Conservation (phyloP, 2,329 filamentous ascomycete genomes). For the Mollisiaceae sp. region DNA sequence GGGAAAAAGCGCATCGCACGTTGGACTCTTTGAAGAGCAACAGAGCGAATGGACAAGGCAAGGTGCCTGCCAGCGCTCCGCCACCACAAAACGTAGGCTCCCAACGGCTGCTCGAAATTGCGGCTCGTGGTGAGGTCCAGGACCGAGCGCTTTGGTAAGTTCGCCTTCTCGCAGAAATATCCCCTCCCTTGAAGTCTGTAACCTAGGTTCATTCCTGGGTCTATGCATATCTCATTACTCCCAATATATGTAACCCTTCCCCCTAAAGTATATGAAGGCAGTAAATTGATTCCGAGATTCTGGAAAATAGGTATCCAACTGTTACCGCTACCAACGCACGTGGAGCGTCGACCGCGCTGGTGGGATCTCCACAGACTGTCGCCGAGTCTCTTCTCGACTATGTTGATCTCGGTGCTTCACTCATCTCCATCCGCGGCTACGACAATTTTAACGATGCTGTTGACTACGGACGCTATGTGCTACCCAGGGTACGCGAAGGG, state of each 20-base stretch:
- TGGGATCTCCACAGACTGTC: constrained; percentile 59
- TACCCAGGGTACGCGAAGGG: constrained; percentile 54
- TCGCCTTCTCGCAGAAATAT: too few species aligned
- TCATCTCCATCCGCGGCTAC: constrained; percentile 66
- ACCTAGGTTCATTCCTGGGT: too few species aligned
- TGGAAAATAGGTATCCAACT: constrained; percentile 53
- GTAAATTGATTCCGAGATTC: too few species aligned
- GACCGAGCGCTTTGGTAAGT: constrained; percentile 61
- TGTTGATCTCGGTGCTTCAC: constrained; percentile 58
- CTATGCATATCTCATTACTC: too few species aligned
- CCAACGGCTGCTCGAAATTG: constrained; percentile 63
- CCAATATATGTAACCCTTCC: too few species aligned
- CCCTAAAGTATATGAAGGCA: too few species aligned
- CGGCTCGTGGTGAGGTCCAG: constrained; percentile 59
- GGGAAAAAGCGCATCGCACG: constrained; percentile 63
- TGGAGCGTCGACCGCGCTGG: constrained; percentile 63
- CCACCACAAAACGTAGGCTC: constrained; percentile 65
- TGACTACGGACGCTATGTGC: constrained; percentile 61
- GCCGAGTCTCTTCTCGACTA: constrained; percentile 61
- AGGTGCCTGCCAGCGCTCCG: constrained; percentile 45
- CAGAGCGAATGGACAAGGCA: constrained; percentile 44
- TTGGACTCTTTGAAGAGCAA: constrained; percentile 57
- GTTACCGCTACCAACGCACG: constrained; percentile 65
- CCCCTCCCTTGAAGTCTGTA: too few species aligned
- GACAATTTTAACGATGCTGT: constrained; percentile 65